Conservation (phyloP, 1,139 yeast genomes). For the Debaryomyces subglobosus region DNA sequence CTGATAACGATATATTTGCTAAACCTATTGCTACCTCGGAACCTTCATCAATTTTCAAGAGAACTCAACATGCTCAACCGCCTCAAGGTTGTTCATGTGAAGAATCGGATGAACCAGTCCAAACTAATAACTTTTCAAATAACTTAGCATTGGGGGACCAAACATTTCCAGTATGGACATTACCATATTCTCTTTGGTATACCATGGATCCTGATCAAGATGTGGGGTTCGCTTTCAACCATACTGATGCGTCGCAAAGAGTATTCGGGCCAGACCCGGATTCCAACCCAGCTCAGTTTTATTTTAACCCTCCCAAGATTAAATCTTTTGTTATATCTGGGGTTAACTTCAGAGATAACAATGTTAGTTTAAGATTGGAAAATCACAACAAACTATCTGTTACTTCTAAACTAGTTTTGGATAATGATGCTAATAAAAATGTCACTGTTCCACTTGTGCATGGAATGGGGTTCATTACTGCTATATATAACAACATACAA, state of each 20-base stretch:
- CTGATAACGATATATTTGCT: slow-evolving; percentile 18
- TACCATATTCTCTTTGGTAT: slow-evolving; percentile 50
- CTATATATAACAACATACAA: slow-evolving; percentile 55
- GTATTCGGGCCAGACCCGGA: slow-evolving; percentile 50
- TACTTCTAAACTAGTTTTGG: slow-evolving; percentile 24
- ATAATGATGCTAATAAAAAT: slow-evolving; percentile 18
- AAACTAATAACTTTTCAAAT: slow-evolving; percentile 50
- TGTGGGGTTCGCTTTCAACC: slow-evolving; percentile 47
- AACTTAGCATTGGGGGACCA: slow-evolving; percentile 48
- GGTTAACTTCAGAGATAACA: slow-evolving; percentile 26
- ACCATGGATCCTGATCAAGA: slow-evolving; percentile 43
- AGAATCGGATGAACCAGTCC: slow-evolving; percentile 34
- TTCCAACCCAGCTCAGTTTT: slow-evolving; percentile 43
- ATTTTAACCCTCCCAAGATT: slow-evolving; percentile 50
- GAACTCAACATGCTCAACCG: slow-evolving; percentile 27
- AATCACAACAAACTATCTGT: slow-evolving; percentile 42
- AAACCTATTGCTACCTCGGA: slow-evolving; percentile 29
- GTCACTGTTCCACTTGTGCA: slow-evolving; percentile 41
- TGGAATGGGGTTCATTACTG: slow-evolving; percentile 76
- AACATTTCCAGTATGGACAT: slow-evolving; percentile 50
- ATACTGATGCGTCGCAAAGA: slow-evolving; percentile 43
- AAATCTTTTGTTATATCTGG: slow-evolving; percentile 46
- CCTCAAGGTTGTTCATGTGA: slow-evolving; percentile 35
- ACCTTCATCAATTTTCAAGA: slow-evolving; percentile 31
- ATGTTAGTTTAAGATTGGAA: slow-evolving; percentile 25